These are phyloP conservation scores for Batkoa obscura DNA, from an alignment of 371 early-diverging fungal species.

Conservation along the genomic window DNA sequence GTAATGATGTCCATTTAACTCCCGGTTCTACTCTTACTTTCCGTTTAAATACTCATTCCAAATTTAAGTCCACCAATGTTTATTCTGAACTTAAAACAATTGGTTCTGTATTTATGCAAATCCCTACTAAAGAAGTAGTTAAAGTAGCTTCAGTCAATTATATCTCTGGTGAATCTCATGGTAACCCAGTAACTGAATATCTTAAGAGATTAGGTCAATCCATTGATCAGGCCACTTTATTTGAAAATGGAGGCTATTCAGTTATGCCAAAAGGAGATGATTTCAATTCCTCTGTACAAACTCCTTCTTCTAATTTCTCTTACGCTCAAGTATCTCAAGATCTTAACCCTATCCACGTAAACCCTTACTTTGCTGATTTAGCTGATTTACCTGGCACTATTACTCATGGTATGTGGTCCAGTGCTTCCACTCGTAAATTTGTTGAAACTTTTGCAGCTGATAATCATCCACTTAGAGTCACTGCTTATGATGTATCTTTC, in stretches of 20 bases:
- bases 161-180: slow-evolving; percentile 47
- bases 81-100: slow-evolving; percentile 51
- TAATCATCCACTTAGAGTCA: slow-evolving; percentile 79
- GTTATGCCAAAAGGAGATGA: slow-evolving; percentile 68
- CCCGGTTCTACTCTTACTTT: slow-evolving; percentile 62
- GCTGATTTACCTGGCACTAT: slow-evolving; percentile 86
- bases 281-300: slow-evolving; percentile 61
- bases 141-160: slow-evolving; percentile 67
- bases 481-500: slow-evolving; percentile 60
- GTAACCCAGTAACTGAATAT: slow-evolving; percentile 66
- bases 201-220: slow-evolving; percentile 56
- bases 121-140: slow-evolving; percentile 63
- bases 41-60: slow-evolving; percentile 56
- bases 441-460: slow-evolving; percentile 89
- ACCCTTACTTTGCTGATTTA: slow-evolving; percentile 86
- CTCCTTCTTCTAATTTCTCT: slow-evolving; percentile 63
- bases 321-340: slow-evolving; percentile 83
- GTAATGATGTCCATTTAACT: slow-evolving; percentile 37
- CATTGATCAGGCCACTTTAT: slow-evolving; percentile 63
- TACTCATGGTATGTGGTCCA: slow-evolving; percentile 97
- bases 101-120: slow-evolving; percentile 67
- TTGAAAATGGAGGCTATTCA: slow-evolving; percentile 81
- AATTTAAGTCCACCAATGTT: slow-evolving; percentile 50
- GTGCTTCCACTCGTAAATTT: slow-evolving; percentile 84
- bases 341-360: slow-evolving; percentile 91